These are phyloP conservation scores for Tinospora cordifolia DNA, from an alignment of 164 flowering plant species.

Conservation along the genomic window DNA sequence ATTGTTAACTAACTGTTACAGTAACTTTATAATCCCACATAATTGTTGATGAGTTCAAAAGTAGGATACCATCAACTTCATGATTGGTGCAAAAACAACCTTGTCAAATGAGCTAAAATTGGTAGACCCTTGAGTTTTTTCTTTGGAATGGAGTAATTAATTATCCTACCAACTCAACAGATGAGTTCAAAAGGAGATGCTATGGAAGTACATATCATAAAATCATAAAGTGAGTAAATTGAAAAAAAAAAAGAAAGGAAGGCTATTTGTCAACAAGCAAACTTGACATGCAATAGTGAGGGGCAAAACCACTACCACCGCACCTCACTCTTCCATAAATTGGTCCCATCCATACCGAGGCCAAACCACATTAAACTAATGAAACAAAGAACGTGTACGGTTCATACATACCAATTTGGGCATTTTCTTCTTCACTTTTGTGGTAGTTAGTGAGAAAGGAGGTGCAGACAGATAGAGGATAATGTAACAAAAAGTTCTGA, in stretches of 20 bases:
- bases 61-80: too few species aligned
- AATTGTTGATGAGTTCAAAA: too few species aligned
- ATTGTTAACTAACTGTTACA: too few species aligned
- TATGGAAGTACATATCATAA: background rate
- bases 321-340: background rate
- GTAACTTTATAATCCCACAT: too few species aligned
- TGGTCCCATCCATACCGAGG: background rate
- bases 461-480: background rate
- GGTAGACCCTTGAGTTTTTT: background rate
- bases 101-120: too few species aligned
- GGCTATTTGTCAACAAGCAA: background rate
- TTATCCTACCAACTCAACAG: background rate
- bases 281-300: background rate
- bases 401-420: background rate
- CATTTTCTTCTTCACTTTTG: background rate
- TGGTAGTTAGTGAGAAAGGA: background rate
- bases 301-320: background rate
- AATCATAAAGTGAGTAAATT: background rate
- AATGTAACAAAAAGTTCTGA: background rate
- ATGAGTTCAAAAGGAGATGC: background rate
- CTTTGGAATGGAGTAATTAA: background rate
- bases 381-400: background rate
- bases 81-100: too few species aligned
- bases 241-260: background rate
- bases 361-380: background rate